These are phyloP conservation scores for Odontarrhena argentea DNA, from an alignment of 345 rosid species.

Conservation along the genomic window DNA sequence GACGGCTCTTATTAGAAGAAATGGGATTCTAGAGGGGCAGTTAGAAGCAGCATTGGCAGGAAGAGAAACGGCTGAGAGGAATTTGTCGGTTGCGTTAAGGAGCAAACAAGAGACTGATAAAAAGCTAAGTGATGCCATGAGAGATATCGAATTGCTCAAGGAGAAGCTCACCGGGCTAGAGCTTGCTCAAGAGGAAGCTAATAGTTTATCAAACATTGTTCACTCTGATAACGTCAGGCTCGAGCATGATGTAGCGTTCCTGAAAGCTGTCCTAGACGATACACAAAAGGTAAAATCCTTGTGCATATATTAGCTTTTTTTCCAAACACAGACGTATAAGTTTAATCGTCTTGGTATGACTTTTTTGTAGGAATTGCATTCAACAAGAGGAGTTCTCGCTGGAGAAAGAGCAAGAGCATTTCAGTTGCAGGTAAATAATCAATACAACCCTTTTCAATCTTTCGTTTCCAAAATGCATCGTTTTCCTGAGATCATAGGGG, in stretches of 20 bases:
- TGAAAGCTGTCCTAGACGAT: conserved; percentile 92
- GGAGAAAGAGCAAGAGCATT: conserved; percentile 97
- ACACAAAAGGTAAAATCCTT: conserved; percentile 74
- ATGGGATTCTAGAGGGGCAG: conserved; percentile 77
- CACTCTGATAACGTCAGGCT: conserved; percentile 96
- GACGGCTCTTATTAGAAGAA: conserved; percentile 68
- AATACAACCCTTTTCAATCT: neutral
- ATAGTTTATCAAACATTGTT: conserved; percentile 78
- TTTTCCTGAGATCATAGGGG: conserved; percentile 13
- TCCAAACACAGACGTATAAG: neutral
- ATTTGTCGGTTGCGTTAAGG: conserved; percentile 61
- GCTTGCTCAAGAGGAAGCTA: conserved; percentile 88
- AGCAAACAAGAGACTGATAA: conserved; percentile 87
- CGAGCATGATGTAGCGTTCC: conserved; percentile 96
- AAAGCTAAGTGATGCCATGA: conserved; percentile 57
- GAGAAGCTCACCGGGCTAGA: conserved; percentile 80
- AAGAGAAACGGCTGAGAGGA: conserved; percentile 76
- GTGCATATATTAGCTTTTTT: conserved; percentile 6
- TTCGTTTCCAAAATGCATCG: neutral
- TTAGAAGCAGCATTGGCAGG: conserved; percentile 66
- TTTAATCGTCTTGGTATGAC: neutral
- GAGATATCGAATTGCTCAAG: conserved; percentile 85
- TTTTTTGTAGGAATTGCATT: conserved; percentile 65
- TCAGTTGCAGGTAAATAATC: conserved; percentile 71
- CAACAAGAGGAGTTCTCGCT: conserved; percentile 91